These are phyloP conservation scores for Eucalyptus sp. DNA, from an alignment of 345 rosid species.

Conservation along the genomic window DNA sequence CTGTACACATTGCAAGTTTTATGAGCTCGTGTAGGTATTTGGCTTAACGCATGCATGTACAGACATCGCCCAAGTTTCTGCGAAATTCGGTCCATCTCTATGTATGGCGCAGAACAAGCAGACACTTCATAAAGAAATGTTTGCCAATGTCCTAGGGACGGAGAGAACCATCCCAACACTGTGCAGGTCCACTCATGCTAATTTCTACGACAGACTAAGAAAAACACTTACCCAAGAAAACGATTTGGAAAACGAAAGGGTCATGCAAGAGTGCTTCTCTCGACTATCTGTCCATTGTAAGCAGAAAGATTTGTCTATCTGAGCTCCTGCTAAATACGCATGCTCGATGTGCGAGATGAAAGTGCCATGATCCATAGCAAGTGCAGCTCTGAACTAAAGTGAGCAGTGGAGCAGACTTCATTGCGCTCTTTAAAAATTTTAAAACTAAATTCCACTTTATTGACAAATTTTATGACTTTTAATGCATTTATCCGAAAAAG, in stretches of 20 bases:
- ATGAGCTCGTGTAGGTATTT: neutral
- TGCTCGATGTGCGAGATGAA: neutral
- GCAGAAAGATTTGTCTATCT: neutral
- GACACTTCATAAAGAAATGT: neutral
- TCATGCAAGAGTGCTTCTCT: neutral
- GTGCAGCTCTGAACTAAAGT: neutral
- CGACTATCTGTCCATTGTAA: neutral
- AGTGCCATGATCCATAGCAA: neutral
- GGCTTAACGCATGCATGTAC: neutral
- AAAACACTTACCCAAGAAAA: neutral
- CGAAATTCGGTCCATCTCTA: neutral
- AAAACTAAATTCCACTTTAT: too few species aligned
- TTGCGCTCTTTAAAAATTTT: too few species aligned
- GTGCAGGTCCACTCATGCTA: neutral
- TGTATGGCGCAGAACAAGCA: neutral
- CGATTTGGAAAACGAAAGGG: neutral
- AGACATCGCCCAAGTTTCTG: neutral
- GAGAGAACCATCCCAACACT: neutral
- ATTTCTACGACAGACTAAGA: neutral
- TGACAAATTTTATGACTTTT: too few species aligned
- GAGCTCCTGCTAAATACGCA: neutral
- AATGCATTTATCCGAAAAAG: neutral
- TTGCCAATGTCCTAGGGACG: neutral
- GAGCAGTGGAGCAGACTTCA: neutral
- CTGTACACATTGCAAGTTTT: neutral